Evolutionary conservation across 768 basidiomycete species (phyloP).

Genomic region (Russula brevipes): DNA sequence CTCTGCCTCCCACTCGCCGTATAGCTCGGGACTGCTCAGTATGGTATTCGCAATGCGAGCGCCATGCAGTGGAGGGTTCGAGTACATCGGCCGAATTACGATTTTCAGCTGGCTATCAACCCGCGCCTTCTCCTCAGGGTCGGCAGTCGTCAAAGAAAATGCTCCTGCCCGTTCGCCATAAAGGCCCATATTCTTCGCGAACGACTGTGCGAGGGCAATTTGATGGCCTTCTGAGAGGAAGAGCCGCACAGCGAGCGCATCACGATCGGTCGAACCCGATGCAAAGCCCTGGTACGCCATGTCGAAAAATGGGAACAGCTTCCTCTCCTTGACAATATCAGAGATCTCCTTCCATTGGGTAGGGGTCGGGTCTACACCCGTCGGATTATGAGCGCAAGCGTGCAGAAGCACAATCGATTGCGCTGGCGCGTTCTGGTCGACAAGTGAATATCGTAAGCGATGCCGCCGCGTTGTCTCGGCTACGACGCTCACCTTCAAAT

Average conservation of each 20-base stretch:
- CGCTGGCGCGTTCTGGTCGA: slow-evolving; percentile 43
- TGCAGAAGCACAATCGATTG: slow-evolving; percentile 85
- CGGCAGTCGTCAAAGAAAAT: slow-evolving; percentile 73
- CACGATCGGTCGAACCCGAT: slow-evolving; percentile 82
- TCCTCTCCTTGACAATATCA: slow-evolving; percentile 79
- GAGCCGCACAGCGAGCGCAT: slow-evolving; percentile 93
- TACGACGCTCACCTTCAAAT: slow-evolving; percentile 61
- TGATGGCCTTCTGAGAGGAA: slow-evolving; percentile 90
- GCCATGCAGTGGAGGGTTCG: slow-evolving; percentile 92
- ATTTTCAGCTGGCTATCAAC: slow-evolving; percentile 96
- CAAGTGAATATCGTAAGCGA: not conserved
- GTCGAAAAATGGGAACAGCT: slow-evolving; percentile 97
- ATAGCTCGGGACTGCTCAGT: slow-evolving; percentile 65
- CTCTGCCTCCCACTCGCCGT: slow-evolving; percentile 84
- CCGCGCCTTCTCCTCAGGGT: slow-evolving; percentile 73
- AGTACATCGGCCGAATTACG: slow-evolving; percentile 93
- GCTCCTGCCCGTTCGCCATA: slow-evolving; percentile 99
- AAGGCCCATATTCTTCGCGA: slow-evolving; percentile 99
- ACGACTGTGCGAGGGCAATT: slow-evolving; percentile 87
- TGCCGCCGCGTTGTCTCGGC: not conserved
- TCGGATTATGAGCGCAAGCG: slow-evolving; percentile 99
- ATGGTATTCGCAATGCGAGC: slow-evolving; percentile 85
- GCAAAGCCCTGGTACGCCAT: slow-evolving; percentile 99
- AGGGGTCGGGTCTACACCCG: slow-evolving; percentile 90
- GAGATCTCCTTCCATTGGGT: slow-evolving; percentile 92